Evolutionary conservation across 2,329 filamentous ascomycete genomes (phyloP).

Genomic region (Cercospora beticola): DNA sequence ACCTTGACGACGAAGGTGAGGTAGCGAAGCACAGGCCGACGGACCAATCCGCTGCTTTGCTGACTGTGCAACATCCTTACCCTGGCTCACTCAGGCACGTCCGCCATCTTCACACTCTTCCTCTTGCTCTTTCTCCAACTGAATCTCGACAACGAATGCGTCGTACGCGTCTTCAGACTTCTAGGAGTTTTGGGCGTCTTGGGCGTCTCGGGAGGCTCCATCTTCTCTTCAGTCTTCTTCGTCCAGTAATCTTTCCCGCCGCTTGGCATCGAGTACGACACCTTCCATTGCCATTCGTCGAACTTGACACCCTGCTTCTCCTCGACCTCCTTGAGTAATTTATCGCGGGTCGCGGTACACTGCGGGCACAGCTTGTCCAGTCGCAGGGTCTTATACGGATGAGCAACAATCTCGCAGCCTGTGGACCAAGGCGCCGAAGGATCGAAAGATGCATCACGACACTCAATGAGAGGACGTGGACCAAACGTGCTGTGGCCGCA

Average conservation of each 20-base stretch:
- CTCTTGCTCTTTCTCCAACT: slow-evolving; percentile 28
- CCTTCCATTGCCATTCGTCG: slow-evolving; percentile 45
- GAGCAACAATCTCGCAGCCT: slow-evolving; percentile 34
- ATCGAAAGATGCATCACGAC: slow-evolving; percentile 35
- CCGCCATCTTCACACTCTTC: slow-evolving; percentile 15
- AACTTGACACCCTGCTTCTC: slow-evolving; percentile 35
- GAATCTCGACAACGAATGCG: slow-evolving; percentile 25
- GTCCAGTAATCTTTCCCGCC: slow-evolving; percentile 34
- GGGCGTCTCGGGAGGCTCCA: slow-evolving; percentile 10
- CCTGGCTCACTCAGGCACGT: neutral
- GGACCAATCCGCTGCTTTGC: slow-evolving; percentile 6
- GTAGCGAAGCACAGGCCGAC: neutral
- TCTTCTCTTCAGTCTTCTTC: slow-evolving; percentile 23
- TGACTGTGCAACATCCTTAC: neutral
- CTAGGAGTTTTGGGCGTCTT: slow-evolving; percentile 4
- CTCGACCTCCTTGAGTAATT: slow-evolving; percentile 32
- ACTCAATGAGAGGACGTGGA: slow-evolving; percentile 38
- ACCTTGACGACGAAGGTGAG: slow-evolving; percentile 1
- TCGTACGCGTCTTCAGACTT: slow-evolving; percentile 1
- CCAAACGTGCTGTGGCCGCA: slow-evolving; percentile 45
- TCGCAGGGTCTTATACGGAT: slow-evolving; percentile 40
- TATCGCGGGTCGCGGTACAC: slow-evolving; percentile 35
- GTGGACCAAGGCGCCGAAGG: slow-evolving; percentile 26
- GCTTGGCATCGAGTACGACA: slow-evolving; percentile 40
- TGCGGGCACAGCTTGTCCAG: slow-evolving; percentile 38